Evolutionary conservation across 2,329 filamentous ascomycete genomes (phyloP), one percentile per base, ranked within the genome.

Genomic region (Chaetomium olivaceum): DNA sequence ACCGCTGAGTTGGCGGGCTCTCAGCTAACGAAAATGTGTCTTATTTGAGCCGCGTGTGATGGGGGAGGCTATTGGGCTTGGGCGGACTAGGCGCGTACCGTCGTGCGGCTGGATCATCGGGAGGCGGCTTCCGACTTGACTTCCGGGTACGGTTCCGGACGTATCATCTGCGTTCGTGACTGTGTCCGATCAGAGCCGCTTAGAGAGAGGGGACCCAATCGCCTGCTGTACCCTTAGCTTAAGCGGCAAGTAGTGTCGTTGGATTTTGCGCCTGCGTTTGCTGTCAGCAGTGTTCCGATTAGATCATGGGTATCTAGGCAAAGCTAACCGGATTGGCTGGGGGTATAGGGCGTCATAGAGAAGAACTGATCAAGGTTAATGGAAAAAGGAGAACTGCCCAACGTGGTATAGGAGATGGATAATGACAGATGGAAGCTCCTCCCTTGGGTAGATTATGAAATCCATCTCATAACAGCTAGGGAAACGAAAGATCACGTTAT

Each of bases 1-100:
- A 55, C 25, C 25, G n/a, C 46, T 63, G 31, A 52, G 46, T 48
- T 63, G 61, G 55, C 55, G 55, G 43, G 31, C 43, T 63, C 31
- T 54, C 31, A 52, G 55, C 61, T 46, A 58, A 63, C 52, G 31
- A 23, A 50, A 23, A 3, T 29, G 4, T 7, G 23, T 23, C 19
- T 43, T 16, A 3, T 19, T 6, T 6, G 31, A 27, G 60, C 56
- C 52, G 60, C 39, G 25, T 36, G 52, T 29, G 31, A 14, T 21
- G 1, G 21, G 23, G 29, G 25, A 52, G 31, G 31, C n/a, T 19
- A 23, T n/a, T 36, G 31, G 4, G 36, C 29, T 36, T 23, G n/a
- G 2, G n/a, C 4, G 16, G 54, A n/a, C 29, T 21, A n/a, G 29
- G n/a, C 1, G 16, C 16, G 16, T 33, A 33, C n/a, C 19, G 7